phyloP scores from a whole-genome alignment of 345 rosid species.

The Rhodamnia argentea region DNA sequence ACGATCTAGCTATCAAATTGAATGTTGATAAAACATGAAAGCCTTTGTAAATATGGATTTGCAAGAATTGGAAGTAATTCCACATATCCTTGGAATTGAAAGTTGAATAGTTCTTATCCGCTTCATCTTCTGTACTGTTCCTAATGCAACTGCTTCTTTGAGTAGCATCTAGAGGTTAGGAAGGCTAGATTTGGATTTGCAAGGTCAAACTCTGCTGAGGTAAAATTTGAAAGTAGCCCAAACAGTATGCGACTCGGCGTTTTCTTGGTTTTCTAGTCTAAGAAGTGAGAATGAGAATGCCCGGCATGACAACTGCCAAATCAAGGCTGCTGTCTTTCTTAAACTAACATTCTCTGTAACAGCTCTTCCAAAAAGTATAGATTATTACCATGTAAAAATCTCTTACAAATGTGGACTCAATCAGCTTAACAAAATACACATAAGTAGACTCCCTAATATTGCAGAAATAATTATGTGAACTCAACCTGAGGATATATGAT shows the following conservation, averaged over 20 bases:
- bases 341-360: not conserved
- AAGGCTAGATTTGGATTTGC: not conserved
- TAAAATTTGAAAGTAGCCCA: not conserved
- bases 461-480: not conserved
- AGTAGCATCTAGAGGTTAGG: not conserved
- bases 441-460: not conserved
- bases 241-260: not conserved
- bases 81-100: not conserved
- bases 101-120: not conserved
- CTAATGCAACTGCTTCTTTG: not conserved
- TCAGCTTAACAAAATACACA: not conserved
- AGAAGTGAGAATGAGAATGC: not conserved
- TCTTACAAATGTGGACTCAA: not conserved
- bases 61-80: not conserved
- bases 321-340: not conserved
- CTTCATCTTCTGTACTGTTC: not conserved
- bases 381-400: not conserved
- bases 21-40: not conserved
- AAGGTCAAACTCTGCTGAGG: not conserved
- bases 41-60: not conserved
- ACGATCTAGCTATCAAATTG: not conserved
- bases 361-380: not conserved
- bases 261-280: not conserved
- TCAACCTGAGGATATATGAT: not conserved
- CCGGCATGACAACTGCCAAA: not conserved